A percentile compares a stretch with the other conserved stretches of the same genome.
These are phyloP conservation scores for Pseudogymnoascus destructans DNA, from an alignment of 2,329 filamentous ascomycete species.

Conservation along the genomic window DNA sequence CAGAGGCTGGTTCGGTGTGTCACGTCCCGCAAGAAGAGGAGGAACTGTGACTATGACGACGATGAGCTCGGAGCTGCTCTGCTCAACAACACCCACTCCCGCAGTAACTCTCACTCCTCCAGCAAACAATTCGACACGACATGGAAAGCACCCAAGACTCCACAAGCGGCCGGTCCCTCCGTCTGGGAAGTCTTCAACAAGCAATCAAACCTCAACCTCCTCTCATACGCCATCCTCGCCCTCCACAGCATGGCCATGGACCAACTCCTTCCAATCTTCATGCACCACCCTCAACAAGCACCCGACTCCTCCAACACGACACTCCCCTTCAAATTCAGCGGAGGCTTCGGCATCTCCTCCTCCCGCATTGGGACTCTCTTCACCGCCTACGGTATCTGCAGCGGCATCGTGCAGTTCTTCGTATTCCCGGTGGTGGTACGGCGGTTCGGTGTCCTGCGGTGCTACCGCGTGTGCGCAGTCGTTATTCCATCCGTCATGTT, in stretches of 20 bases:
- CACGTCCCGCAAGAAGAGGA: conserved; percentile 12
- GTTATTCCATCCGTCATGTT: conserved; percentile 66
- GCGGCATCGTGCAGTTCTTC: conserved; percentile 74
- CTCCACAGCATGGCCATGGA: conserved; percentile 77
- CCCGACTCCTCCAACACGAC: conserved; percentile 41
- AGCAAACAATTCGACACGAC: conserved; percentile 16
- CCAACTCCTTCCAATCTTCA: conserved; percentile 76
- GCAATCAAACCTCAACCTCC: conserved; percentile 62
- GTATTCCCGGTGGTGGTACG: conserved; percentile 67
- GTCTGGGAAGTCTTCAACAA: conserved; percentile 56
- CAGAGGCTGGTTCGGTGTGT: conserved; percentile 41
- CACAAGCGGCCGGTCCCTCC: conserved; percentile 23
- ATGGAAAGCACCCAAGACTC: conserved; percentile 12
- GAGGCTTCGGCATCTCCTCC: conserved; percentile 64
- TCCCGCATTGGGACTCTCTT: conserved; percentile 74
- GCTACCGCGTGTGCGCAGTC: conserved; percentile 54
- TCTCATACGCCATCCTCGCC: conserved; percentile 68
- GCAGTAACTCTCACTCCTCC: conserved; percentile 18
- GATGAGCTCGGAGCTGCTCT: conserved; percentile 45
- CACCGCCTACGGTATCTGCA: conserved; percentile 66
- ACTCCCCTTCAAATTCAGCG: conserved; percentile 68
- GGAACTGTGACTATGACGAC: conserved; percentile 32
- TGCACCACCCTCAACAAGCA: conserved; percentile 56
- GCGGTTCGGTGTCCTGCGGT: conserved; percentile 59
- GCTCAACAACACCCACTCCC: conserved; percentile 29